phyloP scores from a whole-genome alignment of 306 rosid genomes.

The Amphicarpaea edgeworthii region DNA sequence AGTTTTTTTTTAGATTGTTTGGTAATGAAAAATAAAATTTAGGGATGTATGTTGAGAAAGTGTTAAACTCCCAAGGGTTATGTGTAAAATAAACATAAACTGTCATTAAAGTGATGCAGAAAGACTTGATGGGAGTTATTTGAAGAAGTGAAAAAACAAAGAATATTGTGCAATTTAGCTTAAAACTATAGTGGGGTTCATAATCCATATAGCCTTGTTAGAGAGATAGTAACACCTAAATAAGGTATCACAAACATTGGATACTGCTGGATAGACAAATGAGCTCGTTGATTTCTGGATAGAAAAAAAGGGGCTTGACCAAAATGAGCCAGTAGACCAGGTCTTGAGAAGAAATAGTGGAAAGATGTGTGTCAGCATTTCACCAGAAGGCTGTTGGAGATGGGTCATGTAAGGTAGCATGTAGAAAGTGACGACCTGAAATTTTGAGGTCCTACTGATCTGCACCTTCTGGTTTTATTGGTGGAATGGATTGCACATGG shows the following conservation, averaged over 20 bases:
- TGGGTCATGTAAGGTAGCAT: neutral
- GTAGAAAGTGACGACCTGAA: neutral
- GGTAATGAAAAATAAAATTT: neutral
- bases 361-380: neutral
- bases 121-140: neutral
- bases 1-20: neutral
- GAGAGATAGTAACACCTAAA: neutral
- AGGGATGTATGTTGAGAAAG: neutral
- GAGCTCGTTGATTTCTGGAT: neutral
- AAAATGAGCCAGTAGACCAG: neutral
- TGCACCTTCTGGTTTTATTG: slow-evolving; percentile 8
- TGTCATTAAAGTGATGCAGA: neutral
- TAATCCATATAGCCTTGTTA: slow-evolving; percentile 7
- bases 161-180: neutral
- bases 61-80: neutral
- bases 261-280: slow-evolving; percentile 15
- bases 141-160: neutral
- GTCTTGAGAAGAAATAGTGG: neutral
- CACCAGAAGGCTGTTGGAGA: neutral
- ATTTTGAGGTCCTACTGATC: slow-evolving; percentile 10
- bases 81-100: neutral
- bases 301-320: slow-evolving; percentile 7
- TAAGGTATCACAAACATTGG: neutral
- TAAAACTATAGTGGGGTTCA: neutral
- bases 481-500: neutral